A percentile compares a stretch with the other conserved stretches of the same genome.
These are phyloP conservation scores for Coelastrella sp. DNA, from an alignment of 139 green algal genomes.

Conservation along the genomic window DNA sequence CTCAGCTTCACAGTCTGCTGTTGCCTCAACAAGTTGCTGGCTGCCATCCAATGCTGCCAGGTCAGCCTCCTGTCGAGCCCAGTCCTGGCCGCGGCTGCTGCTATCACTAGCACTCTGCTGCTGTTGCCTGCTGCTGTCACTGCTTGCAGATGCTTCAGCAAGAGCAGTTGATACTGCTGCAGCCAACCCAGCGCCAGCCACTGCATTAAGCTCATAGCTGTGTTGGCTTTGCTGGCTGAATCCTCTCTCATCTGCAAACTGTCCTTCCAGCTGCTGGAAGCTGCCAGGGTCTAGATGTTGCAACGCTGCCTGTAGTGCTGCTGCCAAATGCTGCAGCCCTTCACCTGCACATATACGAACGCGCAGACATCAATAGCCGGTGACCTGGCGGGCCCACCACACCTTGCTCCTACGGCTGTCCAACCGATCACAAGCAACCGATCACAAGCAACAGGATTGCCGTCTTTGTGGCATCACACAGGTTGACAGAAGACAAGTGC, in stretches of 20 bases:
- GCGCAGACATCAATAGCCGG: background rate
- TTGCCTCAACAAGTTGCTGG: background rate
- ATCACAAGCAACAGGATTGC: too few relatives aligned
- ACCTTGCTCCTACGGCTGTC: background rate
- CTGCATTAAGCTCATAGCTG: background rate
- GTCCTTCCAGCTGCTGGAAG: background rate
- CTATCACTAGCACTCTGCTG: background rate
- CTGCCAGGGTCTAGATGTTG: background rate
- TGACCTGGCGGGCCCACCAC: background rate
- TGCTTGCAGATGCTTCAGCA: background rate
- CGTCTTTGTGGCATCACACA: too few relatives aligned
- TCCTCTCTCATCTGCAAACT: background rate
- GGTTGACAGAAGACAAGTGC: too few relatives aligned
- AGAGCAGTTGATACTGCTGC: conserved; percentile 19
- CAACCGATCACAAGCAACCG: background rate
- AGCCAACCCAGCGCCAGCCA: background rate
- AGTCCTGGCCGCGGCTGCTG: background rate
- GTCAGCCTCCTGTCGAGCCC: background rate
- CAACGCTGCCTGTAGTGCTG: conserved; percentile 42
- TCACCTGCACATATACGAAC: conserved; percentile 47
- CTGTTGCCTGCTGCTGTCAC: background rate
- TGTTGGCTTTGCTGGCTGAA: background rate
- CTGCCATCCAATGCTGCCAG: background rate
- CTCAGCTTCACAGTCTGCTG: conserved; percentile 3
- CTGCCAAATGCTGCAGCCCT: conserved; percentile 54